phyloP scores from a whole-genome alignment of 805 yeast genomes.

The Ascoidea rubescens region DNA sequence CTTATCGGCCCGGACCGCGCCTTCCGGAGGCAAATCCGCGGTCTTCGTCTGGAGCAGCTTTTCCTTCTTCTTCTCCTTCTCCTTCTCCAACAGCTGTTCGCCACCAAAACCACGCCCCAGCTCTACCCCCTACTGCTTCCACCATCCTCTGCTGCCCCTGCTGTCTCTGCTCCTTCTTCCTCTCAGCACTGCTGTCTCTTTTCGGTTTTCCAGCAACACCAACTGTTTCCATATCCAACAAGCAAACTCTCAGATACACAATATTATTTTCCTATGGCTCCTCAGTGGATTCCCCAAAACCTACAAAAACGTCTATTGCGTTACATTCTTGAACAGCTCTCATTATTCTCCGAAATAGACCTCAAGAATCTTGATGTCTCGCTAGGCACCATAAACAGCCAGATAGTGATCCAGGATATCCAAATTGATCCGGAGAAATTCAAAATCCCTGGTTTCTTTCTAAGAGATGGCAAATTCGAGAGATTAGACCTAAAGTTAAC shows the following conservation, averaged over 20 bases:
- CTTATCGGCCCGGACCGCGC: too few relatives aligned
- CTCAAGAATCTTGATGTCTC: constrained; percentile 73
- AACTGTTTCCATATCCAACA: not conserved
- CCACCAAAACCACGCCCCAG: not conserved
- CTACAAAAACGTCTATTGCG: constrained; percentile 70
- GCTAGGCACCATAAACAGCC: constrained; percentile 34
- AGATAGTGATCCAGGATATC: constrained; percentile 34
- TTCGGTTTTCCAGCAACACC: not conserved
- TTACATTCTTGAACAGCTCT: constrained; percentile 68
- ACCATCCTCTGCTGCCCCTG: not conserved
- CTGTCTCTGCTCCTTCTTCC: not conserved
- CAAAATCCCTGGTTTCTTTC: constrained; percentile 45
- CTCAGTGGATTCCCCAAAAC: constrained; percentile 68
- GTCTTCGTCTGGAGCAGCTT: too few relatives aligned
- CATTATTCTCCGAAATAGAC: constrained; percentile 72
- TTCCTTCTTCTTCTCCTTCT: not conserved
- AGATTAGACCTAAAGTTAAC: constrained; percentile 44
- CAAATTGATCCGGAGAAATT: constrained; percentile 61
- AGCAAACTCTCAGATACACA: not conserved
- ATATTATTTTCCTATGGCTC: constrained; percentile 3
- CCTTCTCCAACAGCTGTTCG: not conserved
- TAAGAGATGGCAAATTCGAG: constrained; percentile 48
- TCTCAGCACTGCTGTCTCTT: not conserved
- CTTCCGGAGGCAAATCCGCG: too few relatives aligned
- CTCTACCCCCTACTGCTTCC: not conserved